Base-by-base conservation (phyloP, 1,139 yeast species). In the Candida anutae region DNA sequence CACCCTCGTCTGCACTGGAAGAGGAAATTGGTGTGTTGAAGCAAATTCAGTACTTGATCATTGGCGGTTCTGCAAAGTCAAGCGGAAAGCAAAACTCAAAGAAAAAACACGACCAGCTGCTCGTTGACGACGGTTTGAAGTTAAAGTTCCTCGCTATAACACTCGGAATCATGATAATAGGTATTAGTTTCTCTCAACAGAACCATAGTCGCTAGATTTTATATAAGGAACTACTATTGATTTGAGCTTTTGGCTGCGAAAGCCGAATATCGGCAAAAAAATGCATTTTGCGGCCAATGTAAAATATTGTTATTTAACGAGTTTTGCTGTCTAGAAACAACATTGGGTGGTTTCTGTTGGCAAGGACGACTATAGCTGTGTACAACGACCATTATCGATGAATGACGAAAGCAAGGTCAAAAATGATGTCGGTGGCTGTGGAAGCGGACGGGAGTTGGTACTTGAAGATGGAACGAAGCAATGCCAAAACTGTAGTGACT, bases 141-240 rank as follows among this genome's bases (percentile, higher is more conserved):
- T 58, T 61, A 39, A 66, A 63, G 43, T 65, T 65, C 34, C 47
- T 65, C 27, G 57, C 68, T 22, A 57, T 65, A 26, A 67, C 69
- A 5, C 45, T 65, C 26, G 71, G 70, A 16, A 64, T 65, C 5
- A 48, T 61, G 36, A 59, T 65, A 22, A 48, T 65, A 28, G 70
- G 69, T 2, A 46, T 63, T 28, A 52, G 60, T 36, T 55, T 64
- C 35, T 58, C 69, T 16, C 44, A 45, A 15, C 50, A 45, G 23
- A 41, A 30, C 28, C 33, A 36, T 26, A 25, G 21, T n/a, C 25
- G 24, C 13, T 30, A 31, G 21, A 24, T 20, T 9, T 17, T 21
- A 21, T 11, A 21, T 21, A 11, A 10, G n/a, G n/a, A n/a, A n/a
- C n/a, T n/a, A n/a, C n/a, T n/a, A n/a, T n/a, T n/a, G n/a, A n/a